Conservation (phyloP, 108 stramenopile species). For the Parietichytrium sp. region DNA sequence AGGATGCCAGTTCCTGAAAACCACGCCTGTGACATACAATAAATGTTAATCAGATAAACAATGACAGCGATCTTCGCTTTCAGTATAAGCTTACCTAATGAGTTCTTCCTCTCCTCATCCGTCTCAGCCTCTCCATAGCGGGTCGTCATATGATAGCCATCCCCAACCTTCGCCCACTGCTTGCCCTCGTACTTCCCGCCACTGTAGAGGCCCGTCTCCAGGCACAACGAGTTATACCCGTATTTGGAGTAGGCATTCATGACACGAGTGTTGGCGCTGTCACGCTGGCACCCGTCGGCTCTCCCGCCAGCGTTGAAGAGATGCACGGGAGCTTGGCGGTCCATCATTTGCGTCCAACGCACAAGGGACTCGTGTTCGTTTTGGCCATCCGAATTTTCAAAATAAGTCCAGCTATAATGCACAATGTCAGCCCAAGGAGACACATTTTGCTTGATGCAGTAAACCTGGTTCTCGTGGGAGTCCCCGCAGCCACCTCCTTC, state of each 20-base stretch:
- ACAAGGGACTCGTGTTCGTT: slow-evolving; percentile 50
- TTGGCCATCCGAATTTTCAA: slow-evolving; percentile 52
- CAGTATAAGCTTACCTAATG: no score
- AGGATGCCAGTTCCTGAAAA: slow-evolving; percentile 64
- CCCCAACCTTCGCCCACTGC: slow-evolving; percentile 56
- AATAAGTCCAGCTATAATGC: slow-evolving; percentile 63
- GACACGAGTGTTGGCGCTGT: slow-evolving; percentile 43
- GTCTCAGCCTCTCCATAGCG: slow-evolving; percentile 54
- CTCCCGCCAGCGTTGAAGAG: slow-evolving; percentile 53
- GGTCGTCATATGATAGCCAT: slow-evolving; percentile 64
- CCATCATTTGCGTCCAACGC: slow-evolving; percentile 55
- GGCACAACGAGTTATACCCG: slow-evolving; percentile 61
- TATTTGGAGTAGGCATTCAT: slow-evolving; percentile 52
- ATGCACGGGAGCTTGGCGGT: slow-evolving; percentile 54
- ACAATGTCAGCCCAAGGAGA: slow-evolving; percentile 49
- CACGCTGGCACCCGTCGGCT: slow-evolving; percentile 50
- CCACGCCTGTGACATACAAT: no score
- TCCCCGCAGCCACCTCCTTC: slow-evolving; percentile 64
- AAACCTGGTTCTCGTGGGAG: slow-evolving; percentile 59
- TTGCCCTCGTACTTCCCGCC: slow-evolving; percentile 57
- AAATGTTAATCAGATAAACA: no score
- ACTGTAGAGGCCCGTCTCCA: slow-evolving; percentile 56
- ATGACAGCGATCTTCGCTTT: no score
- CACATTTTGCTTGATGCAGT: slow-evolving; percentile 57
- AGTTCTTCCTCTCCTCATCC: slow-evolving; percentile 49